Evolutionary conservation across 2,329 filamentous ascomycete species (phyloP).

Genomic region (Alternaria dauci): DNA sequence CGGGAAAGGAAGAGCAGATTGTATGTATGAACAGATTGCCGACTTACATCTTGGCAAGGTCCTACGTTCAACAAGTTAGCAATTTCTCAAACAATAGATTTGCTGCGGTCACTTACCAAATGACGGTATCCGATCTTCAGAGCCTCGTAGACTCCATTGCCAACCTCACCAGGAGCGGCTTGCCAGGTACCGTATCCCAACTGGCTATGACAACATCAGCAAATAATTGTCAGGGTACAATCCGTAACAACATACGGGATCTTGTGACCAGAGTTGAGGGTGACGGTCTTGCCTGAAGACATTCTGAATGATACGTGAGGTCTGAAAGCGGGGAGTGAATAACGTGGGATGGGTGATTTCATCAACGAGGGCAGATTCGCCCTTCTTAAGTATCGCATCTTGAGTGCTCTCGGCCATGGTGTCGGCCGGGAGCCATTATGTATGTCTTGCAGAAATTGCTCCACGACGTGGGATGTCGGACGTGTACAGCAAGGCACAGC

Average conservation of each 20-base stretch:
- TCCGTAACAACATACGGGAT: conserved; percentile 61
- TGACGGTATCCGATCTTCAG: conserved; percentile 47
- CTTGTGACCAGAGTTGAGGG: conserved; percentile 42
- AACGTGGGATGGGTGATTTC: neutral
- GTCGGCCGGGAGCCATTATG: conserved; percentile 4
- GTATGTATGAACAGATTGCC: neutral
- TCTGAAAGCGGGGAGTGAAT: neutral
- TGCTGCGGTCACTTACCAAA: conserved; percentile 29
- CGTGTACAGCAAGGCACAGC: conserved; percentile 22
- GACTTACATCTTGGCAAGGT: conserved; percentile 45
- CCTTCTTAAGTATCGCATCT: conserved; percentile 25
- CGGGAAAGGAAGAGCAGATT: neutral
- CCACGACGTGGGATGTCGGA: conserved; percentile 24
- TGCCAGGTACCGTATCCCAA: conserved; percentile 51
- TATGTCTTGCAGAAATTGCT: conserved; percentile 21
- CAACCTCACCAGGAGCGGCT: conserved; percentile 43
- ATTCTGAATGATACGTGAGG: conserved; percentile 29
- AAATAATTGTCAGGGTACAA: neutral
- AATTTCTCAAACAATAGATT: neutral
- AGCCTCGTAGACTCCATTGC: conserved; percentile 54
- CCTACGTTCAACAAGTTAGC: conserved; percentile 45
- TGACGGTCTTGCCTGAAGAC: conserved; percentile 49
- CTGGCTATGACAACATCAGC: conserved; percentile 51
- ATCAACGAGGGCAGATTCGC: conserved; percentile 12
- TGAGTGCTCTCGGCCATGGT: conserved; percentile 6